Conservation (phyloP, 2,329 filamentous ascomycete genomes). For the Tolypocladium guangdongense region DNA sequence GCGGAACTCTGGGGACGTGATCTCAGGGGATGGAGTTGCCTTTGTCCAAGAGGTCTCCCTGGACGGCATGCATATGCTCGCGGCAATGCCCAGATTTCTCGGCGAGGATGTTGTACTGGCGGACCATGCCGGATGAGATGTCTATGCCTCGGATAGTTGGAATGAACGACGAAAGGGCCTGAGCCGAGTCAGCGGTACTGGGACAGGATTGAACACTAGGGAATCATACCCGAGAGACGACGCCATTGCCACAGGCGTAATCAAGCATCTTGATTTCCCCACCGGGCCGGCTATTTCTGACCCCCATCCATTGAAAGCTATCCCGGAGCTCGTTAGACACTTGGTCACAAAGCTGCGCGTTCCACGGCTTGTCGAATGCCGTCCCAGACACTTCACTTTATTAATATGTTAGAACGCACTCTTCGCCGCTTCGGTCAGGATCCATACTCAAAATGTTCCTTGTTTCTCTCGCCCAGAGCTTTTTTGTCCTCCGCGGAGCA, state of each 20-base stretch:
- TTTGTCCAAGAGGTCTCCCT: conserved; percentile 17
- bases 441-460: conserved; percentile 15
- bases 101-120: conserved; percentile 19
- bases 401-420: background rate
- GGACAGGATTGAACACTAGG: background rate
- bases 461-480: conserved; percentile 10
- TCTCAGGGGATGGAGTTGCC: conserved; percentile 9
- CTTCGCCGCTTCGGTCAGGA: background rate
- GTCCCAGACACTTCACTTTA: conserved; percentile 9
- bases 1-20: conserved; percentile 10
- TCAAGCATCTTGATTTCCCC: conserved; percentile 14
- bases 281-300: conserved; percentile 1
- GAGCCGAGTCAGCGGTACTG: background rate
- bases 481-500: background rate
- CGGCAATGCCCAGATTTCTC: conserved; percentile 10
- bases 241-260: conserved; percentile 20
- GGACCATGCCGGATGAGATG: conserved; percentile 20
- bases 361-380: conserved; percentile 13
- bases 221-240: conserved; percentile 9
- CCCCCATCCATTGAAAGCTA: conserved; percentile 16
- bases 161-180: conserved; percentile 21
- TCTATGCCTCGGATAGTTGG: conserved; percentile 21
- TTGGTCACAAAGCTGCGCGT: conserved; percentile 12
- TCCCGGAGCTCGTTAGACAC: conserved; percentile 13
- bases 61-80: conserved; percentile 17